Conservation (phyloP, 108 stramenopile species). For the Chaetoceros tenuissimus region DNA sequence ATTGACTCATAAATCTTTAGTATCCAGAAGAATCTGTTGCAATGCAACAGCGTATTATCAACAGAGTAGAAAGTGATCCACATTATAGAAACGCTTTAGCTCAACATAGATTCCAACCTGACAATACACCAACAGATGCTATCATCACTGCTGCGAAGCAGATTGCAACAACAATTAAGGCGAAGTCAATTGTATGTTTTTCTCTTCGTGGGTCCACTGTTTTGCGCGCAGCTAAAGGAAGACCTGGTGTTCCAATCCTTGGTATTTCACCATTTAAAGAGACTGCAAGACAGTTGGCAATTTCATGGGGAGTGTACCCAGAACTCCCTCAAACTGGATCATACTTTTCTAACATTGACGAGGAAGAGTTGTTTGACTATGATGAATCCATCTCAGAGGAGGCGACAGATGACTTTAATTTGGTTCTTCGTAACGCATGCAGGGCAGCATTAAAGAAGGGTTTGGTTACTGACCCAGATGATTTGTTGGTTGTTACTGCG, state of each 20-base stretch:
- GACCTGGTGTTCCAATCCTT: conserved; percentile 87
- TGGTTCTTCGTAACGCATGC: conserved; percentile 72
- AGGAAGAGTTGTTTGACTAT: conserved; percentile 55
- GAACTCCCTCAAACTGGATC: conserved; percentile 62
- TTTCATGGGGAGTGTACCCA: conserved; percentile 91
- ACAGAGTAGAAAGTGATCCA: conserved; percentile 80
- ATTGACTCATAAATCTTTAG: conserved; percentile 19
- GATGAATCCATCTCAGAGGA: conserved; percentile 34
- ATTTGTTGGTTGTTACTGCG: conserved; percentile 89
- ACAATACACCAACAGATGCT: conserved; percentile 82
- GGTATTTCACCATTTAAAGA: conserved; percentile 89
- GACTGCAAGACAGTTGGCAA: conserved; percentile 80
- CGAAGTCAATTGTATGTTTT: conserved; percentile 87
- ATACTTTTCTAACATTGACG: conserved; percentile 60
- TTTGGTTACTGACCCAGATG: conserved; percentile 71
- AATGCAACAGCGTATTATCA: conserved; percentile 95
- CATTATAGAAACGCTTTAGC: conserved; percentile 64
- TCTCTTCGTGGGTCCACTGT: conserved; percentile 85
- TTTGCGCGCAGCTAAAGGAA: conserved; percentile 66
- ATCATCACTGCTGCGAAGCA: conserved; percentile 80
- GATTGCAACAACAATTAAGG: conserved; percentile 61
- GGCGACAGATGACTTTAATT: conserved; percentile 59
- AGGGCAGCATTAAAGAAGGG: conserved; percentile 78
- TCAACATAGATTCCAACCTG: conserved; percentile 24
- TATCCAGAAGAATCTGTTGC: conserved; percentile 88